Base-by-base conservation (phyloP, 2,329 filamentous ascomycete species). In the Fusarium napiforme region DNA sequence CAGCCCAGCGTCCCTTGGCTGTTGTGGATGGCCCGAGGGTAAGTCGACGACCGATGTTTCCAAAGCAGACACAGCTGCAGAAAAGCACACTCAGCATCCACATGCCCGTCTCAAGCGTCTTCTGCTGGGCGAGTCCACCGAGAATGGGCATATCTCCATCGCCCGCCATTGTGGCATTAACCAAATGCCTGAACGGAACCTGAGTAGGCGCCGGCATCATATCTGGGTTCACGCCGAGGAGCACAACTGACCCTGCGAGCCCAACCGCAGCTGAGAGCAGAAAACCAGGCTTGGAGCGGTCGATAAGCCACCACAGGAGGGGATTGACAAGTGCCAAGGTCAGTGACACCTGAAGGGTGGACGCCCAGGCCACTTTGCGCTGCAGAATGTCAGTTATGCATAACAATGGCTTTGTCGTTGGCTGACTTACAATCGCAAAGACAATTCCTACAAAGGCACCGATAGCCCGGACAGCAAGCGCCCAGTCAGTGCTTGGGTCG, bases 41-140 rank as follows among this genome's bases (percentile, higher is more conserved):
- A 73, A 98, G 83, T 70, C 93, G 88, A 71, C 96, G 87, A 18
- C 96, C 96, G 79, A 99, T 94, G 79, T 97, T 98, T 16, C 96
- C 96, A 85, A 99, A 98, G 83, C 95, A 98, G 15, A 98, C 90
- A 76, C 94, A 95, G 78, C 94, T 97, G 83, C 96, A 98, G 81
- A 98, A 99, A 57, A 99, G 84, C 32, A 98, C 95, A 79, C 94
- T 97, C 30, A 96, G 87, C 78, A 97, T 92, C 96, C 96, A 99
- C 9, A 95, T 93, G 18, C 91, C 92, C 23, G 93, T 88, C 64
- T 93, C 93, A 3, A 95, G 81, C 11, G 85, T 90, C 75, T 93
- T 89, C 58, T 90, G 88, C 60, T 84, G 89, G 65, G 88, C 88
- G 67, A 89, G 85, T 50, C 87, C 89, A 73, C 85, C 90, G 71